A percentile compares a stretch with the other conserved stretches of the same genome.
phyloP scores from a whole-genome alignment of 768 basidiomycete species.

The Cystobasidium tubakii region DNA sequence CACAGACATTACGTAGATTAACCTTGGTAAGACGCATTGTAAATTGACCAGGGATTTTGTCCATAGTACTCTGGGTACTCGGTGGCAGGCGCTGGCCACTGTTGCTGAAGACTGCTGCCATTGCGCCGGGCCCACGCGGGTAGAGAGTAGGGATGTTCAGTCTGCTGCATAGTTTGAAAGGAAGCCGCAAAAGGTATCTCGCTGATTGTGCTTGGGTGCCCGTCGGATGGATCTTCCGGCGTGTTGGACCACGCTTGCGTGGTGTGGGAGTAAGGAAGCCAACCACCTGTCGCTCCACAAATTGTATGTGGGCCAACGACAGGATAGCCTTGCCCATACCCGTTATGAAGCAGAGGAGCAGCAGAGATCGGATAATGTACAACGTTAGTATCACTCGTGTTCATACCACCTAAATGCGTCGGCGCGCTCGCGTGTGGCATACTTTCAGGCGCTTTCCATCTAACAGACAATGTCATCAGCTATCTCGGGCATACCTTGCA shows the following conservation, averaged over 20 bases:
- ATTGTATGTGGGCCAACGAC: not conserved
- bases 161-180: not conserved
- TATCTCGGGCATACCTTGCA: too few species aligned
- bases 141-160: not conserved
- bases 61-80: not conserved
- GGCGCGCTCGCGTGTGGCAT: too few species aligned
- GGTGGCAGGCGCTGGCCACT: not conserved
- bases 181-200: not conserved
- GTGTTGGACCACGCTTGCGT: not conserved
- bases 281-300: not conserved
- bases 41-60: not conserved
- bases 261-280: not conserved
- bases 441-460: too few species aligned
- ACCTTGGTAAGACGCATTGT: not conserved
- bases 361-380: too few species aligned
- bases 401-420: too few species aligned
- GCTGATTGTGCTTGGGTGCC: not conserved
- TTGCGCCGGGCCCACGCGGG: not conserved
- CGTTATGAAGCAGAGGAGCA: too few species aligned
- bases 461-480: too few species aligned
- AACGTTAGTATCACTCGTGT: too few species aligned
- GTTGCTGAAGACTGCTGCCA: not conserved
- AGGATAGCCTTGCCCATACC: not conserved
- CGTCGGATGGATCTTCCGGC: not conserved
- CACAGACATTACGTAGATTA: not conserved